Conservation (phyloP, 176 grass and related monocot species). For the Alopecurus myosuroides region DNA sequence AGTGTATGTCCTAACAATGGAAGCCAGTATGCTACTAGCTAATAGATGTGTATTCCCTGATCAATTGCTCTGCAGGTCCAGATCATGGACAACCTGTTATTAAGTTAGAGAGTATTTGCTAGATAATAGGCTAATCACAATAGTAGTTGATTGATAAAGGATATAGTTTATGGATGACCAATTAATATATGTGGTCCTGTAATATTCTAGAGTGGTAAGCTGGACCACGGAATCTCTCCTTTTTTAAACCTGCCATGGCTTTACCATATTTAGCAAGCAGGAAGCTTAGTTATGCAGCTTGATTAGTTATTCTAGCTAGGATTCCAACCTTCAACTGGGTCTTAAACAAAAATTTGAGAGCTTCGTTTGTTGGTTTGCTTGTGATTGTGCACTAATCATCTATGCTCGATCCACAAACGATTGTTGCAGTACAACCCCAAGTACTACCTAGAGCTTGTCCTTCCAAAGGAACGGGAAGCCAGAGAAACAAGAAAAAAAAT, state of each 20-base stretch:
- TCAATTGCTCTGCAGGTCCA: neutral
- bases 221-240: neutral
- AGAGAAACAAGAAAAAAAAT: neutral
- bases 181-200: neutral
- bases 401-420: neutral
- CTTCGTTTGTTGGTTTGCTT: neutral
- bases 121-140: neutral
- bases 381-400: neutral
- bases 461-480: neutral
- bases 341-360: conserved; percentile 13
- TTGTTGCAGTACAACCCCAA: neutral
- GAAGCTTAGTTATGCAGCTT: neutral
- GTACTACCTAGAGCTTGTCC: neutral
- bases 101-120: neutral
- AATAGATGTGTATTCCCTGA: neutral
- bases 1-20: neutral
- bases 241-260: neutral
- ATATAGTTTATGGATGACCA: neutral
- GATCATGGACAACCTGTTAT: neutral
- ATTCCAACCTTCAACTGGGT: conserved; percentile 9
- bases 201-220: neutral
- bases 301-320: neutral
- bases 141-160: neutral
- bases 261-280: neutral
- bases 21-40: neutral